Conservation (phyloP, 129 eudicot genomes). For the Sambucus nigra region DNA sequence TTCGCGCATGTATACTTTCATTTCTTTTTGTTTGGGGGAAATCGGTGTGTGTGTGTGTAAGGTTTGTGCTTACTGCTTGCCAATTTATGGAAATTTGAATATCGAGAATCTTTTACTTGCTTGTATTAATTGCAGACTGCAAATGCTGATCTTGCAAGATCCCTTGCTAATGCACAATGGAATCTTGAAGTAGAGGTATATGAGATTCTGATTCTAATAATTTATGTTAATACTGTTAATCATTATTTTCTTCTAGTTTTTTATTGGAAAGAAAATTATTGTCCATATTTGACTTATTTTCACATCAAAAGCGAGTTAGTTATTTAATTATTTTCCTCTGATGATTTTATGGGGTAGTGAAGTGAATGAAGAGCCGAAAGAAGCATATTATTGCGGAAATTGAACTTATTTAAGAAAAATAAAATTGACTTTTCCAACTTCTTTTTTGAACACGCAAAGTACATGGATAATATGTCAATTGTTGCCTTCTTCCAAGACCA, state of each 20-base stretch:
- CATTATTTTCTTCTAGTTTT: not conserved
- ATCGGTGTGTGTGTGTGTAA: not conserved
- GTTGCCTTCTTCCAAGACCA: too few relatives aligned
- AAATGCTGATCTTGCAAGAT: conserved; percentile 81
- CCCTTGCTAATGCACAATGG: conserved; percentile 77
- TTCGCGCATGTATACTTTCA: not conserved
- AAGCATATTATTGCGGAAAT: too few relatives aligned
- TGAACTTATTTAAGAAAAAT: too few relatives aligned
- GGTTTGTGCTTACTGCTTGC: conserved; percentile 4
- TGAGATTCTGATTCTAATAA: not conserved
- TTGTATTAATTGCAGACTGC: conserved; percentile 48
- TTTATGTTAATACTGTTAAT: not conserved
- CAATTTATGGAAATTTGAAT: conserved; percentile 8
- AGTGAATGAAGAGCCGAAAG: not conserved
- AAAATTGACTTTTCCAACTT: not conserved
- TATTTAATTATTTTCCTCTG: not conserved
- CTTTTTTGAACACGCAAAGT: not conserved
- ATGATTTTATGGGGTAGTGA: not conserved
- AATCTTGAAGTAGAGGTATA: conserved; percentile 78
- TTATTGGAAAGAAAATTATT: not conserved
- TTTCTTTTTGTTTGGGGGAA: not conserved
- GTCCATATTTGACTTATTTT: not conserved
- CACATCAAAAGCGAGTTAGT: not conserved
- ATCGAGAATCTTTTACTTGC: conserved; percentile 5
- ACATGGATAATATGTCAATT: too few relatives aligned